phyloP scores from a whole-genome alignment of 1,139 yeast genomes.

The Spathaspora jeffriesii region DNA sequence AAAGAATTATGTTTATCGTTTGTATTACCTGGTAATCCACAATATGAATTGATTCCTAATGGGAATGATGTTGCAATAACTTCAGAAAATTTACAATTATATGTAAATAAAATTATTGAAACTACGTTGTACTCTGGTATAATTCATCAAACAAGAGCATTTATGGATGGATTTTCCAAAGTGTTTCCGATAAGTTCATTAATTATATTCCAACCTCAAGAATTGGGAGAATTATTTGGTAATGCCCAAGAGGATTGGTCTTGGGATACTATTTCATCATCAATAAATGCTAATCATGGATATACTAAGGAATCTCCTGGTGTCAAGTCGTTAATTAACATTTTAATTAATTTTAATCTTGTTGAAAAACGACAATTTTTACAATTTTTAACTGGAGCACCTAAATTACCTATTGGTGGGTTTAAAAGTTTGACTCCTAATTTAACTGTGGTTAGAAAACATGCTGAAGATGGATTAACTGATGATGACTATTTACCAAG shows the following conservation, averaged over 20 bases:
- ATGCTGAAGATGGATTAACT: conserved; percentile 56
- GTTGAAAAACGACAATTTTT: conserved; percentile 70
- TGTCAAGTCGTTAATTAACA: conserved; percentile 57
- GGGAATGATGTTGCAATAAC: conserved; percentile 58
- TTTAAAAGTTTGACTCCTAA: conserved; percentile 81
- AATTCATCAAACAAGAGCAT: conserved; percentile 61
- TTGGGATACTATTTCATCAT: conserved; percentile 52
- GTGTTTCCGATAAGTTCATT: conserved; percentile 83
- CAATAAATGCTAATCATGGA: conserved; percentile 90
- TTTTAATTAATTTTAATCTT: conserved; percentile 54
- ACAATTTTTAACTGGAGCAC: conserved; percentile 93
- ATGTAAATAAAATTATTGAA: conserved; percentile 60
- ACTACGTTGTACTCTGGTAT: conserved; percentile 68
- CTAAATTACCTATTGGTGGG: conserved; percentile 93
- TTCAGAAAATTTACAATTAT: conserved; percentile 55
- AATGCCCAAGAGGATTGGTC: conserved; percentile 91
- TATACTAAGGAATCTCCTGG: conserved; percentile 71
- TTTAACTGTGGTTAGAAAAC: conserved; percentile 85
- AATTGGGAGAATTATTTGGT: conserved; percentile 64
- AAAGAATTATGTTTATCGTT: conserved; percentile 59
- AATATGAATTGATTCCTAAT: conserved; percentile 53
- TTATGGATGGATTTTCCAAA: conserved; percentile 78
- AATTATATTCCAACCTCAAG: conserved; percentile 70
- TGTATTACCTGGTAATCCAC: conserved; percentile 71
- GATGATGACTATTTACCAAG: conserved; percentile 93